phyloP scores from a whole-genome alignment of 148 eudicot species.

The Rhododendron simsii region DNA sequence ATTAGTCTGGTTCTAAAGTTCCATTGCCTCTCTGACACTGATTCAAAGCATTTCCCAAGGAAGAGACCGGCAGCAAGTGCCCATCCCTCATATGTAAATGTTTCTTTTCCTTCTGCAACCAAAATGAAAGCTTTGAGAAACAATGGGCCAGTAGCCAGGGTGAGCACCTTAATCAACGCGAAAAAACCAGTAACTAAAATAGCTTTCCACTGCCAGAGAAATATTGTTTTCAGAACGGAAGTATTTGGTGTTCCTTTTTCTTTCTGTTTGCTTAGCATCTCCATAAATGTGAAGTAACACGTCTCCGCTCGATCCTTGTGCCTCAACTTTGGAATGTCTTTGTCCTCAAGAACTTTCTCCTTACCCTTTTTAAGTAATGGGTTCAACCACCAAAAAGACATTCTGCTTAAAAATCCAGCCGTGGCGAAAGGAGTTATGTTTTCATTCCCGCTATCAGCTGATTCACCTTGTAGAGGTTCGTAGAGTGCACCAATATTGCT shows the following conservation, averaged over 20 bases:
- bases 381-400: constrained; percentile 70
- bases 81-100: constrained; percentile 39
- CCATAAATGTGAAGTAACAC: constrained; percentile 37
- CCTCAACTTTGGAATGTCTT: constrained; percentile 50
- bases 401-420: constrained; percentile 43
- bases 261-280: constrained; percentile 23
- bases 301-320: constrained; percentile 35
- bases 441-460: neutral
- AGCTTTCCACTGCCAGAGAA: constrained; percentile 40
- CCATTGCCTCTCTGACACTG: constrained; percentile 57
- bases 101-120: constrained; percentile 22
- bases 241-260: constrained; percentile 4
- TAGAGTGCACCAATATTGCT: constrained; percentile 11
- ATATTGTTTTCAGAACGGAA: constrained; percentile 26
- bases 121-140: constrained; percentile 43
- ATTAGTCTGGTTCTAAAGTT: constrained; percentile 43
- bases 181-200: constrained; percentile 39
- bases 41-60: constrained; percentile 40
- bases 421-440: constrained; percentile 25
- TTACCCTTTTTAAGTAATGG: constrained; percentile 50
- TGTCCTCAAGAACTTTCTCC: constrained; percentile 31
- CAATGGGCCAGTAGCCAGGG: constrained; percentile 53
- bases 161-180: constrained; percentile 43
- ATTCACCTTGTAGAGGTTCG: constrained; percentile 23
- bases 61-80: constrained; percentile 29